phyloP scores from a whole-genome alignment of 805 yeast genomes.

The Ogataea degrootiae region DNA sequence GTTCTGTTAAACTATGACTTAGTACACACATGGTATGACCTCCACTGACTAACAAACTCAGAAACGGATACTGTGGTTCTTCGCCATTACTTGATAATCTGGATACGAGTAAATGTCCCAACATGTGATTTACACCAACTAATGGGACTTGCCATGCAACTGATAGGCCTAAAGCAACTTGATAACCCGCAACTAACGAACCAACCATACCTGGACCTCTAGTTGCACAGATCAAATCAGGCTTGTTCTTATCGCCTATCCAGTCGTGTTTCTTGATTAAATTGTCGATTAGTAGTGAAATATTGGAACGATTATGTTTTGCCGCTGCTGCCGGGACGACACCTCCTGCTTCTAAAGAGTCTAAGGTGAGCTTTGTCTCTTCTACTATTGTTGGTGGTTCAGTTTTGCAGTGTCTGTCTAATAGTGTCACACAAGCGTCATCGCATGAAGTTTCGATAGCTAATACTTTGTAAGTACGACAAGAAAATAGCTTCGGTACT shows the following conservation, averaged over 20 bases:
- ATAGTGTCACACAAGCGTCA: conserved; percentile 83
- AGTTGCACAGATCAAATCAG: conserved; percentile 83
- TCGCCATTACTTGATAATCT: conserved; percentile 41
- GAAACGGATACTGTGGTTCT: conserved; percentile 56
- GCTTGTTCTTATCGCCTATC: conserved; percentile 26
- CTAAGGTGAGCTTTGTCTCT: conserved; percentile 61
- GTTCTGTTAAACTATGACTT: conserved; percentile 55
- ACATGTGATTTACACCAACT: conserved; percentile 94
- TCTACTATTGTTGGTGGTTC: conserved; percentile 46
- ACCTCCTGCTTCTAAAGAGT: conserved; percentile 71
- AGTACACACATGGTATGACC: conserved; percentile 91
- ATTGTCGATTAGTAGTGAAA: conserved; percentile 48
- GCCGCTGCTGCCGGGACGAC: conserved; percentile 84
- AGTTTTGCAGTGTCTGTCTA: conserved; percentile 41
- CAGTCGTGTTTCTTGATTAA: conserved; percentile 37
- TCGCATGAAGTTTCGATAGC: conserved; percentile 95
- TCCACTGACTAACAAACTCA: conserved; percentile 80
- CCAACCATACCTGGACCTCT: conserved; percentile 98
- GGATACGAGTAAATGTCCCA: conserved; percentile 80
- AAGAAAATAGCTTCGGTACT: conserved; percentile 1
- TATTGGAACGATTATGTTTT: conserved; percentile 60
- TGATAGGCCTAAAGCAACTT: conserved; percentile 79
- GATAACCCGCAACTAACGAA: conserved; percentile 75
- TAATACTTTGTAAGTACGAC: conserved; percentile 51
- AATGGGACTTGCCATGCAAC: conserved; percentile 74